Evolutionary conservation across 2,329 filamentous ascomycete genomes (phyloP).

Genomic region (Aspergillus ustus): DNA sequence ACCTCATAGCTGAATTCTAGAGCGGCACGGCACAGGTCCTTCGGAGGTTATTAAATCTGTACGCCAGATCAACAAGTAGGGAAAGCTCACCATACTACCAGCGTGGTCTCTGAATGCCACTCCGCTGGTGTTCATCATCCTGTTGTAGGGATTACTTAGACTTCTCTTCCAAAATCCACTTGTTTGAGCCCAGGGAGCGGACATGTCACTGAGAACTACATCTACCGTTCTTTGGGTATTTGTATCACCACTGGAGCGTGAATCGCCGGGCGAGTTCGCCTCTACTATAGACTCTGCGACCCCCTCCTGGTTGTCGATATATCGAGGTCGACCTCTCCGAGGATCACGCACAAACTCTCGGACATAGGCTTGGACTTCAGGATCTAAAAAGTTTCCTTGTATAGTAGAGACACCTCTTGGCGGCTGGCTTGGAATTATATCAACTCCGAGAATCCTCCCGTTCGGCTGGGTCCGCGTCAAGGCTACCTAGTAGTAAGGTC

Average conservation of each 20-base stretch:
- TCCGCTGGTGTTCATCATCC: constrained; percentile 99
- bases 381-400: constrained; percentile 88
- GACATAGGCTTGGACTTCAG: constrained; percentile 74
- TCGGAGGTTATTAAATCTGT: constrained; percentile 5
- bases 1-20: constrained; percentile 85
- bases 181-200: constrained; percentile 87
- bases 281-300: not conserved
- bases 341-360: constrained; percentile 74
- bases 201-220: constrained; percentile 98
- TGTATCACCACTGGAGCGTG: not conserved
- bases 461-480: constrained; percentile 74
- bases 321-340: constrained; percentile 56
- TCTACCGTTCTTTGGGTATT: constrained; percentile 67
- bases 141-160: constrained; percentile 92
- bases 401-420: constrained; percentile 91
- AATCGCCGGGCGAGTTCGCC: not conserved
- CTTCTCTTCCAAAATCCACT: constrained; percentile 80
- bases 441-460: constrained; percentile 86
- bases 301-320: constrained; percentile 3
- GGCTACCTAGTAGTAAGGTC: constrained; percentile 67
- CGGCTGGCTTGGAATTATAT: constrained; percentile 89
- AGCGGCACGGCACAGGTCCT: constrained; percentile 91
- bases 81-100: constrained; percentile 81
- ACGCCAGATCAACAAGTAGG: not conserved
- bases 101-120: constrained; percentile 84